Conservation (phyloP, 2,329 filamentous ascomycete species). For the Calonectria pteridis region DNA sequence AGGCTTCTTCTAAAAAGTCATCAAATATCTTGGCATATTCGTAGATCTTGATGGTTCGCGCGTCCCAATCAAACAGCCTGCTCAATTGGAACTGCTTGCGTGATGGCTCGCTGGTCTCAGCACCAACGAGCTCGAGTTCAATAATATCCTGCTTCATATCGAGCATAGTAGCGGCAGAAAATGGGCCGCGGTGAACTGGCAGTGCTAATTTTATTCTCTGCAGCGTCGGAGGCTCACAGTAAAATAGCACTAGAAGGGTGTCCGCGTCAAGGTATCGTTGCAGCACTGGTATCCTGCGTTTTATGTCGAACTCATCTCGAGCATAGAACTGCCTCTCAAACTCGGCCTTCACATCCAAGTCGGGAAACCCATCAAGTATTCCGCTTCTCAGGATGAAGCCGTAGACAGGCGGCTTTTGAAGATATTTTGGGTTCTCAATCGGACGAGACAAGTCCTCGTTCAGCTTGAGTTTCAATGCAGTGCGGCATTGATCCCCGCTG, state of each 20-base stretch:
- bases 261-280: not conserved
- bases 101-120: not conserved
- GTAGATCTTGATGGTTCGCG: not conserved
- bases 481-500: not conserved
- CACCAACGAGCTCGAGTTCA: not conserved
- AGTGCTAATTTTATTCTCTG: not conserved
- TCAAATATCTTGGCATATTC: not conserved
- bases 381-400: not conserved
- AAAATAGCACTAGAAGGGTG: not conserved
- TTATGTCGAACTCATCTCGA: not conserved
- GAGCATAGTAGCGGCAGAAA: not conserved
- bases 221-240: not conserved
- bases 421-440: not conserved
- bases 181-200: not conserved
- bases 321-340: not conserved
- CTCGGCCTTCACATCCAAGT: not conserved
- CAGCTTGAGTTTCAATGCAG: not conserved
- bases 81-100: not conserved
- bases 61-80: not conserved
- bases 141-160: not conserved
- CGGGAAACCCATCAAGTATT: not conserved
- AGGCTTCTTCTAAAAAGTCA: not conserved
- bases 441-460: not conserved
- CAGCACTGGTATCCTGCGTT: not conserved
- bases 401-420: not conserved